Evolutionary conservation across 768 basidiomycete species (phyloP), one percentile per base, ranked within the genome.

Genomic region (Termitomyces sp.): DNA sequence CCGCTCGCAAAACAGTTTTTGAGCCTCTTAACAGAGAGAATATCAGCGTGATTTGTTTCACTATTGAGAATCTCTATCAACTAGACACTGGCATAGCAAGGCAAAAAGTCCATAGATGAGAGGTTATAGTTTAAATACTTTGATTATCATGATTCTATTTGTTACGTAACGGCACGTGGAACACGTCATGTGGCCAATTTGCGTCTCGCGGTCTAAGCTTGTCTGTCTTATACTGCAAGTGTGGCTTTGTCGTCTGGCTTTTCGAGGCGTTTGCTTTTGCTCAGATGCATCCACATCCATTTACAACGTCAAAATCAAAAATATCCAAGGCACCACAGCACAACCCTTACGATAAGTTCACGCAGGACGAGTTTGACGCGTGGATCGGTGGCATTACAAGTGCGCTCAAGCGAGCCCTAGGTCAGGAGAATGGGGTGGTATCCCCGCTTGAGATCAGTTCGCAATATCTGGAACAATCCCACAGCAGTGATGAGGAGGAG

Each of bases 311-410:
- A 4, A 59, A 57, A 1, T 54, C 62, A 13, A 70, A 63, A 46
- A 18, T 63, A 1, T 52, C 65, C 1, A 76, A 78, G 20, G 72
- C 83, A 6, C 87, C 88, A 20, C 79, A 88, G 53, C 70, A 82
- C 53, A 90, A 90, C 64, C 88, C 88, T 1, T 90, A 85, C 68
- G 87, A 89, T 69, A 86, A 85, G 68, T 87, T 90, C 68, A 78
- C 85, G 1, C 79, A 84, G 66, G 72, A 76, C 1, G 82, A 89
- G 61, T 90, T 89, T 64, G 87, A 89, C 76, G 74, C 78, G 66
- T 90, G 84, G 84, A 85, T 90, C 63, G 79, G 76, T 63, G 84
- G 78, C 64, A 79, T 90, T 44, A 88, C 84, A 0, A 69, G 76
- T 59, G 74, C 82, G 51, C 71, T 90, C 30, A 79, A 79, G 57